Percentiles rank a stretch among this genome's conserved stretches.
Evolutionary conservation across 2,329 filamentous ascomycete species (phyloP).

Genomic region (Periglandula ipomoeae): DNA sequence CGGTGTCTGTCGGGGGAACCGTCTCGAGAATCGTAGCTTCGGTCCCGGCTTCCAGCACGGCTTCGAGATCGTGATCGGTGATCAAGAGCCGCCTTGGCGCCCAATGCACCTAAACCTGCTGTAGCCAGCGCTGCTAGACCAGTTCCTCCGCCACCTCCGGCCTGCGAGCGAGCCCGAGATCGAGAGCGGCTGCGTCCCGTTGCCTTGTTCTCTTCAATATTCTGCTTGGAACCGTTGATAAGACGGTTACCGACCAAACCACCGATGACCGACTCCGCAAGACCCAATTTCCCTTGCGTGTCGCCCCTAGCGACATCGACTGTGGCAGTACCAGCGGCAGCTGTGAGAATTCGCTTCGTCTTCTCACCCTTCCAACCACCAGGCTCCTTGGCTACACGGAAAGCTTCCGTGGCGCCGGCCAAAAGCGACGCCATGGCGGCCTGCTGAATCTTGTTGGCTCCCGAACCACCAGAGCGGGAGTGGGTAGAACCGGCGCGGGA

Average conservation of each 20-base stretch:
- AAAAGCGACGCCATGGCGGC: slow-evolving; percentile 85
- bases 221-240: slow-evolving; percentile 67
- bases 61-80: slow-evolving; percentile 41
- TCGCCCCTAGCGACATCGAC: slow-evolving; percentile 69
- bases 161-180: slow-evolving; percentile 52
- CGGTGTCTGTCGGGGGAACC: slow-evolving; percentile 34
- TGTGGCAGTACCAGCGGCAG: slow-evolving; percentile 75
- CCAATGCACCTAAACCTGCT: slow-evolving; percentile 50
- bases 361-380: slow-evolving; percentile 88
- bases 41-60: slow-evolving; percentile 39
- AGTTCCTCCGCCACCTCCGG: slow-evolving; percentile 32
- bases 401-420: slow-evolving; percentile 85
- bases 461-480: slow-evolving; percentile 31
- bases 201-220: slow-evolving; percentile 50
- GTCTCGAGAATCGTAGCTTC: slow-evolving; percentile 32
- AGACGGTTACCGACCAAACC: slow-evolving; percentile 80
- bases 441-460: slow-evolving; percentile 61
- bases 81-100: slow-evolving; percentile 51
- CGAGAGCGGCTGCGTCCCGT: slow-evolving; percentile 61
- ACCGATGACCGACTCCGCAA: slow-evolving; percentile 80
- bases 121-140: slow-evolving; percentile 56
- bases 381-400: slow-evolving; percentile 79
- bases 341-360: slow-evolving; percentile 83
- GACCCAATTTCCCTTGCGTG: slow-evolving; percentile 71
- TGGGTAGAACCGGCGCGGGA: slow-evolving; percentile 45